phyloP scores from a whole-genome alignment of 306 rosid genomes.

The Quercus rubra region DNA sequence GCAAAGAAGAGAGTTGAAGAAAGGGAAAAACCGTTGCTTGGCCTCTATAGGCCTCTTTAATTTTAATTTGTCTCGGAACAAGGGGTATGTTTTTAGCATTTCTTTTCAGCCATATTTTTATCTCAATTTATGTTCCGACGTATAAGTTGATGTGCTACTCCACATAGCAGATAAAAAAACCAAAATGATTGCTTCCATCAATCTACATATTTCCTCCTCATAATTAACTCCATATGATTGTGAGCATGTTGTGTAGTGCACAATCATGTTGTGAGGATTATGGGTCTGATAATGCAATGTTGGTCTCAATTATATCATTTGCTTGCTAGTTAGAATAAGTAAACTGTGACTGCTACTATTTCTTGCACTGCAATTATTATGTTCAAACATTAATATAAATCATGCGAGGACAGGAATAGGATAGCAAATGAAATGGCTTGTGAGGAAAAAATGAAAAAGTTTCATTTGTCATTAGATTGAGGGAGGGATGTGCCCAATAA shows the following conservation, averaged over 20 bases:
- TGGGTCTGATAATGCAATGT: neutral
- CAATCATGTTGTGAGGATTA: neutral
- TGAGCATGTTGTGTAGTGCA: neutral
- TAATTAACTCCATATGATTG: neutral
- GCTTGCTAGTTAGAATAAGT: neutral
- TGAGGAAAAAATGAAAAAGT: neutral
- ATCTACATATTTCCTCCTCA: neutral
- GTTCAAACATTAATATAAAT: neutral
- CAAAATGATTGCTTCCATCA: neutral
- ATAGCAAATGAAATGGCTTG: neutral
- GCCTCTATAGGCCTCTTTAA: slow-evolving; percentile 72
- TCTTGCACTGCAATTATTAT: neutral
- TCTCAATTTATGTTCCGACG: neutral
- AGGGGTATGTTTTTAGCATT: slow-evolving; percentile 18
- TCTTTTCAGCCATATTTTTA: neutral
- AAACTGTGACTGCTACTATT: neutral
- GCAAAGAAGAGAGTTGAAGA: slow-evolving; percentile 93
- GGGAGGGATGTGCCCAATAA: neutral
- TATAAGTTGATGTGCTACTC: slow-evolving; percentile 13
- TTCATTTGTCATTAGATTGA: neutral
- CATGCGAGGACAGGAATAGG: neutral
- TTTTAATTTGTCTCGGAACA: slow-evolving; percentile 4
- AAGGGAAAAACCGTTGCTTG: slow-evolving; percentile 88
- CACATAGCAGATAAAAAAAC: neutral
- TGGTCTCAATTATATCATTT: neutral